phyloP scores from a whole-genome alignment of 23 red algal species.

The Gracilaria caudata region DNA sequence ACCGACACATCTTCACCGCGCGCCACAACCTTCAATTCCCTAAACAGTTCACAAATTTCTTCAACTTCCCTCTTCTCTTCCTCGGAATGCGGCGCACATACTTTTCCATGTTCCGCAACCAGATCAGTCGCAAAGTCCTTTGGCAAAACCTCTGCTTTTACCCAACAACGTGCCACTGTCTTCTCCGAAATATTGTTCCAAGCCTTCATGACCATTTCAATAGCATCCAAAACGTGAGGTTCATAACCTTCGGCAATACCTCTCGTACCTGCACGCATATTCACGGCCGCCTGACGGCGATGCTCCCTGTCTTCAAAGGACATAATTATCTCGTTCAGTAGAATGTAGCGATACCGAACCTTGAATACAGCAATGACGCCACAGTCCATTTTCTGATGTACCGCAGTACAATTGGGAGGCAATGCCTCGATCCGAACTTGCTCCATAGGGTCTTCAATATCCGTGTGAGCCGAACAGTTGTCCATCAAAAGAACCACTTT shows the following conservation, averaged over 20 bases:
- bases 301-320: neutral
- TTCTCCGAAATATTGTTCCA: neutral
- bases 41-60: too few relatives aligned
- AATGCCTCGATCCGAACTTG: slow-evolving; percentile 9
- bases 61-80: too few relatives aligned
- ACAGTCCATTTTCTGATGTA: slow-evolving; percentile 16
- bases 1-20: too few relatives aligned
- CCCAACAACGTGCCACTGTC: neutral
- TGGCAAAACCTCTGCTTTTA: slow-evolving; percentile 19
- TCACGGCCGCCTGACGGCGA: neutral
- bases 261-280: neutral
- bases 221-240: slow-evolving; percentile 12
- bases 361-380: slow-evolving; percentile 19
- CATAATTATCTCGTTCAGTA: neutral
- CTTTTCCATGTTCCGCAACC: too few relatives aligned
- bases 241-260: neutral
- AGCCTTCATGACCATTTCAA: neutral
- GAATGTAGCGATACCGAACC: neutral
- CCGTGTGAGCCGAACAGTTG: neutral
- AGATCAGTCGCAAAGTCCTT: too few relatives aligned
- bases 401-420: slow-evolving; percentile 9
- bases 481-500: neutral
- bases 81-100: too few relatives aligned
- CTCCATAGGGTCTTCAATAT: neutral
- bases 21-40: too few relatives aligned